phyloP scores from a whole-genome alignment of 805 yeast genomes.

The Komagataella phaffii region DNA sequence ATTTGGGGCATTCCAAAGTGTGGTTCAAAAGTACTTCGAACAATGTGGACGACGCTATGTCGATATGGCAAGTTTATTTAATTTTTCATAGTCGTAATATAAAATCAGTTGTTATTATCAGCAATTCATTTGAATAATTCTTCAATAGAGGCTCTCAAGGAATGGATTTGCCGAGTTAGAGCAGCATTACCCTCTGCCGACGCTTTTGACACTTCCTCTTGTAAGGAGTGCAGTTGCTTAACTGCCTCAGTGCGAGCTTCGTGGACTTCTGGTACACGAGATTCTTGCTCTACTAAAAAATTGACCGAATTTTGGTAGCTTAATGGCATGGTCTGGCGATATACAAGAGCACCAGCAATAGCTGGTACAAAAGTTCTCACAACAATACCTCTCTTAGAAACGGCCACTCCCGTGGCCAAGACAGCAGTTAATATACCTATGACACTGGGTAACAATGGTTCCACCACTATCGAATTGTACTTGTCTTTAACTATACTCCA shows the following conservation, averaged over 20 bases:
- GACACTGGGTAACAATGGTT: slow-evolving; percentile 41
- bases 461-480: slow-evolving; percentile 25
- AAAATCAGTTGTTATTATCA: background rate
- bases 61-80: slow-evolving; percentile 72
- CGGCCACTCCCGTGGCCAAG: slow-evolving; percentile 43
- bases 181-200: background rate
- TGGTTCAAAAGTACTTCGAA: slow-evolving; percentile 58
- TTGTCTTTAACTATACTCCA: slow-evolving; percentile 15
- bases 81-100: slow-evolving; percentile 24
- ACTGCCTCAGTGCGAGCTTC: slow-evolving; percentile 9
- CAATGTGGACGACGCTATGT: slow-evolving; percentile 87
- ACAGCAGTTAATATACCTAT: slow-evolving; percentile 42
- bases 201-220: background rate
- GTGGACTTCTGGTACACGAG: slow-evolving; percentile 22
- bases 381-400: slow-evolving; percentile 31
- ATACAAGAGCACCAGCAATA: slow-evolving; percentile 31
- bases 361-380: slow-evolving; percentile 38
- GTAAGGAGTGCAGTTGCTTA: background rate
- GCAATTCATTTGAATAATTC: background rate
- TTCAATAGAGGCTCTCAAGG: background rate
- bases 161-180: background rate
- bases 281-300: slow-evolving; percentile 16
- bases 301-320: slow-evolving; percentile 22
- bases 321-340: slow-evolving; percentile 34
- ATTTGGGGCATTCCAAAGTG: slow-evolving; percentile 38